These are phyloP conservation scores for Rhizophagus sp. DNA, from an alignment of 192 early-diverging fungal species.

Conservation along the genomic window DNA sequence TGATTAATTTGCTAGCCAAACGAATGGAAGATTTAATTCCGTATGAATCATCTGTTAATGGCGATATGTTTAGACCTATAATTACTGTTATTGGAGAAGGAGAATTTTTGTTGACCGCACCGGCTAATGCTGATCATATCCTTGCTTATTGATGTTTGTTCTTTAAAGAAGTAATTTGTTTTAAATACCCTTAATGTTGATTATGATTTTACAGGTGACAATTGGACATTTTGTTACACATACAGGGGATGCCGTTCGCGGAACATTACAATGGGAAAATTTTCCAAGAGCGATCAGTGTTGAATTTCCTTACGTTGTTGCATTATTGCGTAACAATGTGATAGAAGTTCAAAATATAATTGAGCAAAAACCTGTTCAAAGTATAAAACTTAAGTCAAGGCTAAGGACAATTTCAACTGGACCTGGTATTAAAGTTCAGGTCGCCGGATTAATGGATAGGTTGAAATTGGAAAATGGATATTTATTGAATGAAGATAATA, in stretches of 20 bases:
- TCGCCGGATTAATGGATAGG: slow-evolving; percentile 42
- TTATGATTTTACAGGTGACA: slow-evolving; percentile 39
- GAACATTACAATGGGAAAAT: slow-evolving; percentile 56
- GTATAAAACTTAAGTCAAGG: slow-evolving; percentile 45
- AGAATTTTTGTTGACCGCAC: slow-evolving; percentile 75
- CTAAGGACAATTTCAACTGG: slow-evolving; percentile 53
- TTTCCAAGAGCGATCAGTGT: slow-evolving; percentile 56
- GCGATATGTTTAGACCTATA: slow-evolving; percentile 54
- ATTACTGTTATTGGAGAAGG: slow-evolving; percentile 57
- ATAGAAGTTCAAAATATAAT: slow-evolving; percentile 79
- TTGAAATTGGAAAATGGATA: slow-evolving; percentile 26
- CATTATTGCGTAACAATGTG: slow-evolving; percentile 63
- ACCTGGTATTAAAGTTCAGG: slow-evolving; percentile 51
- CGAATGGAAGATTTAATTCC: not conserved
- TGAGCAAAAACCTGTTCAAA: slow-evolving; percentile 64
- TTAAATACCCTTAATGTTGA: slow-evolving; percentile 1
- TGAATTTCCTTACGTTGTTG: slow-evolving; percentile 75
- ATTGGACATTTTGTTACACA: slow-evolving; percentile 75
- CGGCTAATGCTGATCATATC: slow-evolving; percentile 37
- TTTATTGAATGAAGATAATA: not conserved
- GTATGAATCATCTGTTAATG: slow-evolving; percentile 4
- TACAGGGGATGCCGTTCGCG: slow-evolving; percentile 71
- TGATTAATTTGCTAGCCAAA: slow-evolving; percentile 47
- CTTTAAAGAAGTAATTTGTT: not conserved
- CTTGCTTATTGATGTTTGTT: slow-evolving; percentile 9